These are phyloP conservation scores for Pseudocercospora musae DNA, from an alignment of 2,329 filamentous ascomycete species.

Conservation along the genomic window DNA sequence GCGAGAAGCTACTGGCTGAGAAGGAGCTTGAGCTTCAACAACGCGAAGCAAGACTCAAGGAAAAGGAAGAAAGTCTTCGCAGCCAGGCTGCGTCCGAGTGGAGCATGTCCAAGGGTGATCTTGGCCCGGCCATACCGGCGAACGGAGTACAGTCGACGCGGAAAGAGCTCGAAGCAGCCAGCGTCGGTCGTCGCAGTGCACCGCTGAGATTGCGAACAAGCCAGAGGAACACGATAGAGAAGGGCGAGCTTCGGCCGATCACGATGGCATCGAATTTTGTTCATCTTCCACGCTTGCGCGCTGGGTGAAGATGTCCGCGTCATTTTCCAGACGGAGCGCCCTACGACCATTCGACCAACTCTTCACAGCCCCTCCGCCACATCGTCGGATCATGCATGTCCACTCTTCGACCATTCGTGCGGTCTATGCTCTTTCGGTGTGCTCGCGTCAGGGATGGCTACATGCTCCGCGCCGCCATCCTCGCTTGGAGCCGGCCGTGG, in stretches of 20 bases:
- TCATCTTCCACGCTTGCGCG: conserved; percentile 3
- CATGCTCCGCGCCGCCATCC: neutral
- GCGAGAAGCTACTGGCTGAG: neutral
- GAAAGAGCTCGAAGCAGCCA: conserved; percentile 7
- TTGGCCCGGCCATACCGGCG: neutral
- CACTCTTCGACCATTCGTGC: neutral
- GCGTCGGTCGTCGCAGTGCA: conserved; percentile 6
- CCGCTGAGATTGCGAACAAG: conserved; percentile 7
- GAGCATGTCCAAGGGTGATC: neutral
- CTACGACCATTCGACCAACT: neutral
- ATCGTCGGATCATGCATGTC: neutral
- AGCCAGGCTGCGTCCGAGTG: neutral
- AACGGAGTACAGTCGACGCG: conserved; percentile 1
- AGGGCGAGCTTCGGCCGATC: conserved; percentile 4
- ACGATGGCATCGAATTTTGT: conserved; percentile 4
- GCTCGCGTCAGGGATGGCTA: neutral
- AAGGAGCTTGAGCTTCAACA: neutral
- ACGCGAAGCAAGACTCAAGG: neutral
- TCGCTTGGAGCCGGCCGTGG: neutral
- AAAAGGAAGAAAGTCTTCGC: neutral
- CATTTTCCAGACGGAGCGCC: neutral
- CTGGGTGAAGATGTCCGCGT: neutral
- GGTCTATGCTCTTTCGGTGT: neutral
- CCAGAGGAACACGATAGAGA: conserved; percentile 4
- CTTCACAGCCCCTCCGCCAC: too few relatives aligned